These are phyloP conservation scores for Waltergamsia citrina DNA, from an alignment of 2,329 filamentous ascomycete species.

Conservation along the genomic window DNA sequence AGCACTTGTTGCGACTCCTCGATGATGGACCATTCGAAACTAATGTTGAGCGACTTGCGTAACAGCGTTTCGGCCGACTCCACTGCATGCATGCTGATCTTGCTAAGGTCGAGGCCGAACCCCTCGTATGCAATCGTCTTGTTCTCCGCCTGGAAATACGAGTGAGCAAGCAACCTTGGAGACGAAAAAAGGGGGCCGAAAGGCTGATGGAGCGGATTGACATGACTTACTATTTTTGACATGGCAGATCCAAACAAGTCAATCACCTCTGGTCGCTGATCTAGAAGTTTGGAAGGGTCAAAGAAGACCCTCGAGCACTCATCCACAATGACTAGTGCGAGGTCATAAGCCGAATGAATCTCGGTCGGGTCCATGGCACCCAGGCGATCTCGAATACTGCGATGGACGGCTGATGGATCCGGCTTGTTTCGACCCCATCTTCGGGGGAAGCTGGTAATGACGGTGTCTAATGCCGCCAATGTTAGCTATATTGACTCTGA, in stretches of 20 bases:
- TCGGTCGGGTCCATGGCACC: slow-evolving; percentile 9
- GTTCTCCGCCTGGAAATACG: slow-evolving; percentile 6
- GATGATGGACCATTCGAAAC: slow-evolving; percentile 10
- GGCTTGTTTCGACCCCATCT: slow-evolving; percentile 26
- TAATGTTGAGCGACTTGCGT: slow-evolving; percentile 10
- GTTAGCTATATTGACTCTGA: not conserved
- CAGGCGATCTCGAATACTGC: slow-evolving; percentile 22
- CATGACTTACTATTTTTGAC: slow-evolving; percentile 7
- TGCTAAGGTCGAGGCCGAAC: slow-evolving; percentile 9
- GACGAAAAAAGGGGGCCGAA: not conserved
- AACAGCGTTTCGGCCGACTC: slow-evolving; percentile 12
- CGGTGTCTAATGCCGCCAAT: slow-evolving; percentile 18
- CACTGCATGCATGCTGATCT: slow-evolving; percentile 15
- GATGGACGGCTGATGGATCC: slow-evolving; percentile 24
- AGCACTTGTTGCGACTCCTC: slow-evolving; percentile 10
- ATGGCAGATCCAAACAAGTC: slow-evolving; percentile 10
- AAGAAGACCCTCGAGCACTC: slow-evolving; percentile 11
- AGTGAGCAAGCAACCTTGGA: not conserved
- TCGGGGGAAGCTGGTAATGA: slow-evolving; percentile 26
- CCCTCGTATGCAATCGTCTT: slow-evolving; percentile 8
- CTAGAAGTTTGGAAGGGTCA: slow-evolving; percentile 7
- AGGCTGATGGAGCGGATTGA: not conserved
- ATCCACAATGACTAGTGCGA: slow-evolving; percentile 8
- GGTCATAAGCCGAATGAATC: slow-evolving; percentile 8
- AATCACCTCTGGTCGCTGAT: slow-evolving; percentile 9